Percentiles rank a stretch among this genome's conserved stretches.
phyloP scores from a whole-genome alignment of 164 flowering plant species.

The Buxus sempervirens region DNA sequence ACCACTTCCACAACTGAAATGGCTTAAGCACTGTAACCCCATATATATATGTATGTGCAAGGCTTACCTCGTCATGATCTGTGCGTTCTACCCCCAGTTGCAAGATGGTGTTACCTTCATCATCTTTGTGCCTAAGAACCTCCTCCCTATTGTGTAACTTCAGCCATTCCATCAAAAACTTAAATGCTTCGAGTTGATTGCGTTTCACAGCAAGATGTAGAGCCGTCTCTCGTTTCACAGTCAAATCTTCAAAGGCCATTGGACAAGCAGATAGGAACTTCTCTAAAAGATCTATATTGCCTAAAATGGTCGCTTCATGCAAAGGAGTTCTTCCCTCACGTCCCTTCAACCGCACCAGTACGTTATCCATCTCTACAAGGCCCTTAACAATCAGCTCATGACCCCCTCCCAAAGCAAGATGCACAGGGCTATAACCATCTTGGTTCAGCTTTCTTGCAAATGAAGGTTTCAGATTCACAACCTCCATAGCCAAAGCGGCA shows the following conservation, averaged over 20 bases:
- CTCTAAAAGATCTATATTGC: slow-evolving; percentile 7
- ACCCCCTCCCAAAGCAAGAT: slow-evolving; percentile 18
- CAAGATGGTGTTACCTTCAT: slow-evolving; percentile 21
- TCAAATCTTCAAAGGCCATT: slow-evolving; percentile 19
- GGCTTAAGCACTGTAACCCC: no score
- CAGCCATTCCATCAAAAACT: slow-evolving; percentile 24
- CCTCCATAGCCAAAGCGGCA: no score
- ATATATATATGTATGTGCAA: background rate
- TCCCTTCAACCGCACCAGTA: slow-evolving; percentile 25
- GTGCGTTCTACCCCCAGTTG: slow-evolving; percentile 15
- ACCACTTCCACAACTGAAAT: no score
- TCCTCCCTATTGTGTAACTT: no score
- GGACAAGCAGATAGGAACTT: slow-evolving; percentile 17
- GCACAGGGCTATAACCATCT: slow-evolving; percentile 26
- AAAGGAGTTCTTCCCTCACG: slow-evolving; percentile 20
- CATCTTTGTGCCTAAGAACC: slow-evolving; percentile 21
- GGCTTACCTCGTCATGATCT: slow-evolving; percentile 10
- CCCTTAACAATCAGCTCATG: background rate
- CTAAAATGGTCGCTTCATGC: slow-evolving; percentile 18
- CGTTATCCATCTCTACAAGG: slow-evolving; percentile 3
- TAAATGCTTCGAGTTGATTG: background rate
- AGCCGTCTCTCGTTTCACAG: slow-evolving; percentile 21
- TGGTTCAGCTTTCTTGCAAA: slow-evolving; percentile 23
- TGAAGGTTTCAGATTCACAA: no score
- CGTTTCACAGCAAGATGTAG: slow-evolving; percentile 21